Evolutionary conservation across 208 protist genomes (phyloP).

Genomic region (Leishmania arabica): DNA sequence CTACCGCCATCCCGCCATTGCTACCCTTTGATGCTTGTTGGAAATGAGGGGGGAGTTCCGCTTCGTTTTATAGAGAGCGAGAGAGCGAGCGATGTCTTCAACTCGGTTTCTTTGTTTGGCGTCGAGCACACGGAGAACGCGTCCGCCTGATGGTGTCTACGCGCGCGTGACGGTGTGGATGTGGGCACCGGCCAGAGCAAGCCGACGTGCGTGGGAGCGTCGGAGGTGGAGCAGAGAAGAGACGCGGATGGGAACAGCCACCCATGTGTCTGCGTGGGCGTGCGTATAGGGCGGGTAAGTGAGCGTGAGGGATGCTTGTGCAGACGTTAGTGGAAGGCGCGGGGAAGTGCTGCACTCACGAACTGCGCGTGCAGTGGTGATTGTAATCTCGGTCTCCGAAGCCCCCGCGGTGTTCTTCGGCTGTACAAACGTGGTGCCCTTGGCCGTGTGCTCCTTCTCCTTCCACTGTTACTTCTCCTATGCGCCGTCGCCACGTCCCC

Average conservation of each 20-base stretch:
- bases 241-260: background rate
- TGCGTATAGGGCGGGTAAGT: background rate
- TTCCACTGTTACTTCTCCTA: background rate
- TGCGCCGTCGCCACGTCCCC: background rate
- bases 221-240: background rate
- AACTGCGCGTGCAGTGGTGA: background rate
- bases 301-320: background rate
- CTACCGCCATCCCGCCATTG: background rate
- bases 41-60: too few relatives aligned
- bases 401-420: background rate
- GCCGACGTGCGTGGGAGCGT: background rate
- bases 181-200: background rate
- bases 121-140: background rate
- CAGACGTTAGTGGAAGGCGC: background rate
- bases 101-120: background rate
- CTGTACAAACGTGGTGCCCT: background rate
- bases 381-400: background rate
- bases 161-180: background rate
- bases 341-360: background rate
- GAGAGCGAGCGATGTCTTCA: too few relatives aligned
- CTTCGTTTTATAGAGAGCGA: too few relatives aligned
- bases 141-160: background rate
- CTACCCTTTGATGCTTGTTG: too few relatives aligned
- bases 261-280: background rate
- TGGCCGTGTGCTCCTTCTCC: background rate